A percentile compares a stretch with the other conserved stretches of the same genome.
Conservation (phyloP, 2,329 filamentous ascomycete species). For the Arthrobotrys conoides region DNA sequence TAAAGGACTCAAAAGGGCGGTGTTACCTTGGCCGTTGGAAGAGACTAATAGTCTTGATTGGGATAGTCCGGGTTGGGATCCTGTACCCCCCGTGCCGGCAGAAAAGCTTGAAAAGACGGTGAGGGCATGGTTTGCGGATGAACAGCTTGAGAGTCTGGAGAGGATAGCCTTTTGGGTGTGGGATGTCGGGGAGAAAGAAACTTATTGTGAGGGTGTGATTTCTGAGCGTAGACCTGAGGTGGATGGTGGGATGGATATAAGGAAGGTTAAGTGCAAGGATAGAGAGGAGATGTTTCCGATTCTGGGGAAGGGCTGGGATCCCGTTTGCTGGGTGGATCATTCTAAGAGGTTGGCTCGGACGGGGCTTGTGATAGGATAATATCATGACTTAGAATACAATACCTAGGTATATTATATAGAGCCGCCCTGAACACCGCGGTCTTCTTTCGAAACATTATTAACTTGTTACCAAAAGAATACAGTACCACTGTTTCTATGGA, state of each 20-base stretch:
- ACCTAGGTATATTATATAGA: neutral
- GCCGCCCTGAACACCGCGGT: no score
- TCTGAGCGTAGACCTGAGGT: no score
- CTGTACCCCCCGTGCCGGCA: neutral
- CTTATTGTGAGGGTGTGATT: neutral
- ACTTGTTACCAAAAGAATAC: no score
- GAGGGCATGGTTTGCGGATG: neutral
- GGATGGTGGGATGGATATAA: neutral
- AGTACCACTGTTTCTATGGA: no score
- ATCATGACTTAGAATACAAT: no score
- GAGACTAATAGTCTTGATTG: neutral
- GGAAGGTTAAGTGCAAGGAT: neutral
- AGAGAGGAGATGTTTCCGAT: neutral
- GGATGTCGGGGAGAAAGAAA: neutral
- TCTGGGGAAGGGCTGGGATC: constrained; percentile 12
- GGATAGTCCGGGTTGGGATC: constrained; percentile 3
- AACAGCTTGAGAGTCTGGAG: neutral
- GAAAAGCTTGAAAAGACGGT: neutral
- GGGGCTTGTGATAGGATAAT: neutral
- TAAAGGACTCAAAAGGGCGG: neutral
- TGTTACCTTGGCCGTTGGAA: constrained; percentile 9
- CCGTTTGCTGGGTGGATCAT: constrained; percentile 6
- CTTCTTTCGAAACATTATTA: no score
- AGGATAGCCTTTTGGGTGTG: neutral
- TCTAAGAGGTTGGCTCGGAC: neutral